Conservation (phyloP, 176 grass and related monocot species). For the Phyllostachys edulis region DNA sequence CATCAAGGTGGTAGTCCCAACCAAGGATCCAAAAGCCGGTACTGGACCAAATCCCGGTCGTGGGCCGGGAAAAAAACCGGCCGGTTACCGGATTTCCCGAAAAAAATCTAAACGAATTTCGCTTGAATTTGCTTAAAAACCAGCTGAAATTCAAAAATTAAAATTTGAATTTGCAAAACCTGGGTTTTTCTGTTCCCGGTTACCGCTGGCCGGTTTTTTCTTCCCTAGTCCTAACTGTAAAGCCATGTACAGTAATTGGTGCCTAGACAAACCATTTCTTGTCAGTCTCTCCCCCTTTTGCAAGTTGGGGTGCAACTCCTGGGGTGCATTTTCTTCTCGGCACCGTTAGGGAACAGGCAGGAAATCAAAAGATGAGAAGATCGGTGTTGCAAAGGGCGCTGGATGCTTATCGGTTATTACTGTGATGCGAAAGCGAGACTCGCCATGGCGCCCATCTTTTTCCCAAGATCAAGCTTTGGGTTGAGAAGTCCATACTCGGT, state of each 20-base stretch:
- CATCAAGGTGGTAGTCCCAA: conserved; percentile 14
- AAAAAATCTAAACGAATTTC: too few relatives aligned
- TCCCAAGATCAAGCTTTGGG: conserved; percentile 1
- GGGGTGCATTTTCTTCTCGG: conserved; percentile 24
- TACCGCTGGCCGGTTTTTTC: too few relatives aligned
- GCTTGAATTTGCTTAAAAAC: too few relatives aligned
- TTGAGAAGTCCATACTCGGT: conserved; percentile 22
- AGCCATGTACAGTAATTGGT: conserved; percentile 74
- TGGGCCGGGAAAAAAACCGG: too few relatives aligned
- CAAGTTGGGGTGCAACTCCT: conserved; percentile 23
- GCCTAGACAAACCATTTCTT: conserved; percentile 1
- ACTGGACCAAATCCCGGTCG: too few relatives aligned
- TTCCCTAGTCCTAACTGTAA: conserved; percentile 45
- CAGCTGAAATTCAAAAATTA: too few relatives aligned
- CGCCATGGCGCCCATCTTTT: not conserved
- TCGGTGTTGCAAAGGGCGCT: not conserved
- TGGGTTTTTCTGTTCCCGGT: too few relatives aligned
- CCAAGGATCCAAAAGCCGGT: too few relatives aligned
- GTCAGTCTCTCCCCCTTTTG: conserved; percentile 14
- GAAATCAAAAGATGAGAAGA: conserved; percentile 23
- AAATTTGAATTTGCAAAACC: too few relatives aligned
- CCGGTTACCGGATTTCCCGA: too few relatives aligned
- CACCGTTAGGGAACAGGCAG: conserved; percentile 12
- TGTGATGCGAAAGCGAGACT: conserved; percentile 5
- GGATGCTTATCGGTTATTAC: not conserved